Conservation (phyloP, 2,329 filamentous ascomycete genomes). For the Claviceps africana region DNA sequence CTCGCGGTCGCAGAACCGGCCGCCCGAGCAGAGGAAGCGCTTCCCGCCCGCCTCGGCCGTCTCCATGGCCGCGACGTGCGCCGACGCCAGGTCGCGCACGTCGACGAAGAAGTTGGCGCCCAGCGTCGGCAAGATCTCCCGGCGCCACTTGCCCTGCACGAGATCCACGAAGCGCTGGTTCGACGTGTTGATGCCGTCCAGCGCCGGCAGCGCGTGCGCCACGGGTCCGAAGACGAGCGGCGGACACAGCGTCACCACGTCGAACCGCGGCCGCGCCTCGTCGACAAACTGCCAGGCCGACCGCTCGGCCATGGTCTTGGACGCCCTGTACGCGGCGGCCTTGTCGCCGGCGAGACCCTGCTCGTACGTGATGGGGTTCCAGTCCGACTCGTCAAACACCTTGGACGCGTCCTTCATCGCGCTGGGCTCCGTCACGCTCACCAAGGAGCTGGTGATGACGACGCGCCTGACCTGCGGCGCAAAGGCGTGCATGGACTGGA, state of each 20-base stretch:
- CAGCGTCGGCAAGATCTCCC: conserved; percentile 23
- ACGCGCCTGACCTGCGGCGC: conserved; percentile 53
- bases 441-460: conserved; percentile 46
- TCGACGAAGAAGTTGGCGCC: conserved; percentile 36
- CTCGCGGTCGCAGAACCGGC: conserved; percentile 31
- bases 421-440: conserved; percentile 31
- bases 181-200: conserved; percentile 37
- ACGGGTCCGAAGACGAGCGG: conserved; percentile 42
- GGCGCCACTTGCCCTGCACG: background rate
- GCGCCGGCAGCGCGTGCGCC: conserved; percentile 30
- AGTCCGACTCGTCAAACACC: conserved; percentile 33
- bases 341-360: conserved; percentile 24
- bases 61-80: conserved; percentile 39
- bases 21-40: conserved; percentile 35
- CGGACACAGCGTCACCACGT: conserved; percentile 39
- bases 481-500: conserved; percentile 50
- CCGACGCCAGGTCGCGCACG: conserved; percentile 39
- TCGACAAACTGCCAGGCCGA: conserved; percentile 39
- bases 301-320: conserved; percentile 40
- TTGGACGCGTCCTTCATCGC: conserved; percentile 23
- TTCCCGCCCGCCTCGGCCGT: conserved; percentile 31
- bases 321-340: conserved; percentile 36
- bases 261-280: conserved; percentile 29
- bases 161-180: conserved; percentile 34
- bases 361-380: conserved; percentile 38